Conservation (phyloP, 2,329 filamentous ascomycete genomes). For the Pezicula radicicola region DNA sequence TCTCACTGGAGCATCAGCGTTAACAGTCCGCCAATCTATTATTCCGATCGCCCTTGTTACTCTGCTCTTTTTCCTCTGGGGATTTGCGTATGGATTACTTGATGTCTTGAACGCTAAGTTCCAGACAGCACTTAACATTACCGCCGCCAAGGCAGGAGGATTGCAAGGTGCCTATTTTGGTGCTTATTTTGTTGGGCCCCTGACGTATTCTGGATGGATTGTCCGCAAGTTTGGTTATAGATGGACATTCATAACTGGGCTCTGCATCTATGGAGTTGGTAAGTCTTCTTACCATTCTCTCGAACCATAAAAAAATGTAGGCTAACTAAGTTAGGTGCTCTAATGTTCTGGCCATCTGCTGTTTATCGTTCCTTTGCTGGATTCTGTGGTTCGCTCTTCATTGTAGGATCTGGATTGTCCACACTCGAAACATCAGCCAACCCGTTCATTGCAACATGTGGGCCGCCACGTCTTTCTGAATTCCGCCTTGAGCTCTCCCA, state of each 20-base stretch:
- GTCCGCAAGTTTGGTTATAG: conserved; percentile 61
- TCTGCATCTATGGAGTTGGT: conserved; percentile 61
- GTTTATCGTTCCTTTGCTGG: conserved; percentile 35
- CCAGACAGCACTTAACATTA: conserved; percentile 35
- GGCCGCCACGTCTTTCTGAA: conserved; percentile 66
- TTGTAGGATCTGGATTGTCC: conserved; percentile 69
- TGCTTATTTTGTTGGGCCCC: conserved; percentile 67
- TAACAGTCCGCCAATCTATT: conserved; percentile 40
- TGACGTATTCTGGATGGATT: conserved; percentile 64
- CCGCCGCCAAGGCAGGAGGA: conserved; percentile 1
- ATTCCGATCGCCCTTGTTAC: conserved; percentile 41
- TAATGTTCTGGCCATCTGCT: conserved; percentile 54
- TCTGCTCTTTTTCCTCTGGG: conserved; percentile 50
- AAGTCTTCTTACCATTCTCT: conserved; percentile 46
- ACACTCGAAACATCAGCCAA: conserved; percentile 76
- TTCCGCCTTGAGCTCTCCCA: conserved; percentile 73
- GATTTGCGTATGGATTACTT: conserved; percentile 38
- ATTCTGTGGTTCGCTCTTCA: conserved; percentile 41
- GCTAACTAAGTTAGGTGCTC: conserved; percentile 40
- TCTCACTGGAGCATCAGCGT: conserved; percentile 34
- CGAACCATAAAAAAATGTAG: conserved; percentile 22
- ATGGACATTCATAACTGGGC: conserved; percentile 62
- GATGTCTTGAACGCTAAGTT: conserved; percentile 39
- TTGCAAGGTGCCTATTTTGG: conserved; percentile 33
- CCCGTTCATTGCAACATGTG: conserved; percentile 48